A percentile compares a stretch with the other conserved stretches of the same genome.
Evolutionary conservation across 1,284 basidiomycete genomes (phyloP).

Genomic region (Irpex rosettiformis): DNA sequence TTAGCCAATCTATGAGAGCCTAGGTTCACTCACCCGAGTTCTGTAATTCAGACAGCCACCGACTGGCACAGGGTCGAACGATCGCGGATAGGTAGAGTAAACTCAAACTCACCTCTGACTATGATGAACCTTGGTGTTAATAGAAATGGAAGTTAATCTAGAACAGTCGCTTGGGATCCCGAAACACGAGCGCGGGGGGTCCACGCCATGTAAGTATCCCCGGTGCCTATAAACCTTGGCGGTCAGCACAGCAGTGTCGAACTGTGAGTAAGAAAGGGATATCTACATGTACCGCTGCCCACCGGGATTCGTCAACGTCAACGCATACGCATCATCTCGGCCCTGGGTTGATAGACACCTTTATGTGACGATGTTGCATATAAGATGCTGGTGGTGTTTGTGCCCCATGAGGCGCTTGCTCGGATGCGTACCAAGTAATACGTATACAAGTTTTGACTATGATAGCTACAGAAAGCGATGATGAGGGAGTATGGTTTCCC

Average conservation of each 20-base stretch:
- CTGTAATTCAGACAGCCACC: too few species aligned
- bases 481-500: neutral
- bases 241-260: neutral
- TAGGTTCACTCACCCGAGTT: too few species aligned
- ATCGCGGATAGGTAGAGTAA: too few species aligned
- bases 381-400: neutral
- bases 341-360: neutral
- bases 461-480: slow-evolving; percentile 2
- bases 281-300: neutral
- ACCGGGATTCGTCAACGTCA: neutral
- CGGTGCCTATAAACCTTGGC: slow-evolving; percentile 6
- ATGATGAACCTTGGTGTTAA: neutral
- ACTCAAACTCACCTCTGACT: neutral
- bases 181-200: neutral
- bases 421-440: neutral
- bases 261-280: neutral
- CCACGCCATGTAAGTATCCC: neutral
- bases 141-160: neutral
- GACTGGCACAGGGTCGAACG: too few species aligned
- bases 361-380: neutral
- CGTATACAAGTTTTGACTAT: neutral
- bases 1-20: too few species aligned
- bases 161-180: neutral
- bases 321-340: neutral
- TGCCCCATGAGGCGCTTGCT: neutral